Percentiles rank a stretch among this genome's conserved stretches.
Evolutionary conservation across 345 rosid genomes (phyloP).

Genomic region (Carallia brachiata): DNA sequence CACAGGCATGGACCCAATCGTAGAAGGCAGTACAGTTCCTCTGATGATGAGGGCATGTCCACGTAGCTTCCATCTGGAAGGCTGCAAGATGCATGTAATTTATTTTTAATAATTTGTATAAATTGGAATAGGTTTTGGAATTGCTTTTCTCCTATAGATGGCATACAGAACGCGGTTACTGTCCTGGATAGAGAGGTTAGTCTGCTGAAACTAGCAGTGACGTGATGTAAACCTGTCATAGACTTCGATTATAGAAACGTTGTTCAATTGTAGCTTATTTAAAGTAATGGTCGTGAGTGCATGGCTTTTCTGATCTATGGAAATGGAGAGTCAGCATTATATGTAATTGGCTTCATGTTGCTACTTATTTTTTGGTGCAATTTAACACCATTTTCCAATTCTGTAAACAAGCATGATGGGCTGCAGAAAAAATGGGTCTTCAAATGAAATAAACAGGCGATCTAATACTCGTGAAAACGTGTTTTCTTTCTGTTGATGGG

Average conservation of each 20-base stretch:
- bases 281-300: conserved; percentile 14
- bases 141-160: conserved; percentile 41
- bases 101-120: conserved; percentile 41
- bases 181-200: conserved; percentile 21
- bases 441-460: no score
- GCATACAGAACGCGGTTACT: conserved; percentile 29
- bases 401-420: no score
- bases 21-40: conserved; percentile 42
- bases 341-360: no score
- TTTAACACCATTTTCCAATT: no score
- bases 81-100: conserved; percentile 33
- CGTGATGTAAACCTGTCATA: conserved; percentile 1
- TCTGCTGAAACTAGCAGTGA: background rate
- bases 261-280: background rate
- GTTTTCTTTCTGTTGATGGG: no score
- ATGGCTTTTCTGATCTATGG: background rate
- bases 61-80: conserved; percentile 17
- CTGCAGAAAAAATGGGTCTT: no score
- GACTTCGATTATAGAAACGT: conserved; percentile 8
- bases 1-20: conserved; percentile 18
- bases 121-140: conserved; percentile 43
- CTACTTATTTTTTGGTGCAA: no score
- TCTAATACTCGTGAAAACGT: no score
- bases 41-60: conserved; percentile 57
- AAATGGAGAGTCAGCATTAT: background rate